These are phyloP conservation scores for Xylariaceae sp. DNA, from an alignment of 2,329 filamentous ascomycete genomes.

Conservation along the genomic window DNA sequence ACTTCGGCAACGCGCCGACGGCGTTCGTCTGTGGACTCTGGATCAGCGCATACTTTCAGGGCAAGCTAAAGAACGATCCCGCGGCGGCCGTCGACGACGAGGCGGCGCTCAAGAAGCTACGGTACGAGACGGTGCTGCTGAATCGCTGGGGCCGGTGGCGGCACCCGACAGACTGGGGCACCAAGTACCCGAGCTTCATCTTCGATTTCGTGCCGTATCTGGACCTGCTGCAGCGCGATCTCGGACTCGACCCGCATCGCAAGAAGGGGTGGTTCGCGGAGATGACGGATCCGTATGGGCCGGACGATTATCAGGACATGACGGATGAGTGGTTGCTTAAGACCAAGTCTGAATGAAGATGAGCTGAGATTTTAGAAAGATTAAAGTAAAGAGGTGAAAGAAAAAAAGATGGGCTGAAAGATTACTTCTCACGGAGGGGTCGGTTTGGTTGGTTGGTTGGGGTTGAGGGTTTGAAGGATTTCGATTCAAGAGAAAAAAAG, in stretches of 20 bases:
- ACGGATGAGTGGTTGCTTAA: constrained; percentile 45
- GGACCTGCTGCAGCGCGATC: constrained; percentile 60
- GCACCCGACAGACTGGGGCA: constrained; percentile 61
- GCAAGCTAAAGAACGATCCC: constrained; percentile 20
- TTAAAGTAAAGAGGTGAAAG: background rate
- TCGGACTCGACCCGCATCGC: constrained; percentile 53
- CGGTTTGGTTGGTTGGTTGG: too few species aligned
- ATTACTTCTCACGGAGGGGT: too few species aligned
- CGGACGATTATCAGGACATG: constrained; percentile 52
- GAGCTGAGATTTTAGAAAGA: background rate
- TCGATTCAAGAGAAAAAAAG: background rate
- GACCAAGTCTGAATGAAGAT: background rate
- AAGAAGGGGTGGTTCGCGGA: constrained; percentile 51
- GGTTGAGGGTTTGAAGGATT: too few species aligned
- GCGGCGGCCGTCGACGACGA: constrained; percentile 4
- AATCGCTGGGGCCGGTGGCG: constrained; percentile 66
- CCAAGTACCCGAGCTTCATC: constrained; percentile 61
- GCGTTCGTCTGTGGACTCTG: constrained; percentile 48
- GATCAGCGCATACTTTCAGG: constrained; percentile 53
- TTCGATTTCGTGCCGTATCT: constrained; percentile 73
- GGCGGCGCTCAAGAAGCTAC: constrained; percentile 30
- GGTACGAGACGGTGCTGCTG: constrained; percentile 56
- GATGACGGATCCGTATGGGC: constrained; percentile 52
- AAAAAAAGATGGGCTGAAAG: background rate
- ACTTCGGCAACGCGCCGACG: constrained; percentile 40